Evolutionary conservation across 192 early-diverging fungal genomes (phyloP).

Genomic region (Jimgerdemannia flammicorona): DNA sequence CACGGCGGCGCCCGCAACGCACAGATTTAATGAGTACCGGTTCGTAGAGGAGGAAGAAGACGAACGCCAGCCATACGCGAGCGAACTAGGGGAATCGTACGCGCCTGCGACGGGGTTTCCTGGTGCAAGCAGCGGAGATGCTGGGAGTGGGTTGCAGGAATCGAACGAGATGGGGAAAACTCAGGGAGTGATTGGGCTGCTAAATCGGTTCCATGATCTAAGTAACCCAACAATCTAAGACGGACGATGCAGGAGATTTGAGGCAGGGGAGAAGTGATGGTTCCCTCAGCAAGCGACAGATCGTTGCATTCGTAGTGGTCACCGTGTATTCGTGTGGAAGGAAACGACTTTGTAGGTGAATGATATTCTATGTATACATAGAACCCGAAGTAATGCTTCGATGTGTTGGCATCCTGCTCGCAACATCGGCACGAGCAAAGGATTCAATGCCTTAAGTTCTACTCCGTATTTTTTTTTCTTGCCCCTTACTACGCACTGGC

Average conservation of each 20-base stretch:
- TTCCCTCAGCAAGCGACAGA: too few relatives aligned
- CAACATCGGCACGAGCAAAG: neutral
- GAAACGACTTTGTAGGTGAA: neutral
- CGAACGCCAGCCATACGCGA: constrained; percentile 17
- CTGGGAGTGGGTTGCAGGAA: constrained; percentile 23
- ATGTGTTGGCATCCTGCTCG: neutral
- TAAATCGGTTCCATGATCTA: constrained; percentile 56
- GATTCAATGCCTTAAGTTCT: neutral
- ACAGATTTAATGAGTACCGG: constrained; percentile 12
- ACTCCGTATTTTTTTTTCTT: neutral
- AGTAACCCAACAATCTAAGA: constrained; percentile 35
- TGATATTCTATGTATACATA: neutral
- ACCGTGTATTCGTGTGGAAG: neutral
- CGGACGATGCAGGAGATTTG: too few relatives aligned
- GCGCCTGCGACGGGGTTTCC: constrained; percentile 15
- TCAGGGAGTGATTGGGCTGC: constrained; percentile 29
- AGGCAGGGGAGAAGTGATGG: too few relatives aligned
- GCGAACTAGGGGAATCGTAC: constrained; percentile 8
- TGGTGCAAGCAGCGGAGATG: constrained; percentile 1
- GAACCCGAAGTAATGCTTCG: neutral
- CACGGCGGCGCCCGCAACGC: neutral
- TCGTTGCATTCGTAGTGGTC: neutral
- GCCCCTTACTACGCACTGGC: neutral
- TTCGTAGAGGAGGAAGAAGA: constrained; percentile 17
- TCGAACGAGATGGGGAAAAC: constrained; percentile 5